Evolutionary conservation across 1,284 basidiomycete species (phyloP).

Genomic region (Leccinum ponderosum): DNA sequence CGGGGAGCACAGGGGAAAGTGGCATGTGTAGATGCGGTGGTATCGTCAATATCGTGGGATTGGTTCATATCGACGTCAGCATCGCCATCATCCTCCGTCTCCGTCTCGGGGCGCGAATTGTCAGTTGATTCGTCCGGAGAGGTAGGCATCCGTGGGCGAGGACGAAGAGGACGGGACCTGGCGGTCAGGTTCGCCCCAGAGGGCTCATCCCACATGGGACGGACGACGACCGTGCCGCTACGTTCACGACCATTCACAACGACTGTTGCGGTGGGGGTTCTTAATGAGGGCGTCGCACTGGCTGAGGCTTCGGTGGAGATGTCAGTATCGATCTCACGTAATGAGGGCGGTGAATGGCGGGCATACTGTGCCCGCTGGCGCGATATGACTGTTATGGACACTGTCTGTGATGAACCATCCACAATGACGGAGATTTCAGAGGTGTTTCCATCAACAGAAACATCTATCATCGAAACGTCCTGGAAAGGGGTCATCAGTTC

Average conservation of each 20-base stretch:
- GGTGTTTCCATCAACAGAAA: conserved; percentile 12
- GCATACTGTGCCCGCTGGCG: conserved; percentile 18
- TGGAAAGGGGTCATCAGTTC: conserved; percentile 13
- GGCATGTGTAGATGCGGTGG: conserved; percentile 27
- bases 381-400: conserved; percentile 21
- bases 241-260: conserved; percentile 61
- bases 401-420: conserved; percentile 22
- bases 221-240: conserved; percentile 72
- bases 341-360: conserved; percentile 30
- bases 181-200: conserved; percentile 22
- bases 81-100: conserved; percentile 73
- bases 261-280: conserved; percentile 60
- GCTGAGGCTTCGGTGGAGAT: conserved; percentile 60
- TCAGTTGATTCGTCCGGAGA: conserved; percentile 56
- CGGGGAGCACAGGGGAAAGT: conserved; percentile 42
- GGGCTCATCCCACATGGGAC: conserved; percentile 57
- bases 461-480: conserved; percentile 31
- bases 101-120: conserved; percentile 64
- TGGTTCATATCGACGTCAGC: conserved; percentile 54
- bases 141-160: conserved; percentile 37
- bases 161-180: conserved; percentile 35
- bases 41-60: conserved; percentile 44
- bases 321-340: conserved; percentile 50
- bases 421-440: conserved; percentile 24
- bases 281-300: conserved; percentile 57